phyloP scores from a whole-genome alignment of 2,329 filamentous ascomycete species.

The Talaromyces islandicus region DNA sequence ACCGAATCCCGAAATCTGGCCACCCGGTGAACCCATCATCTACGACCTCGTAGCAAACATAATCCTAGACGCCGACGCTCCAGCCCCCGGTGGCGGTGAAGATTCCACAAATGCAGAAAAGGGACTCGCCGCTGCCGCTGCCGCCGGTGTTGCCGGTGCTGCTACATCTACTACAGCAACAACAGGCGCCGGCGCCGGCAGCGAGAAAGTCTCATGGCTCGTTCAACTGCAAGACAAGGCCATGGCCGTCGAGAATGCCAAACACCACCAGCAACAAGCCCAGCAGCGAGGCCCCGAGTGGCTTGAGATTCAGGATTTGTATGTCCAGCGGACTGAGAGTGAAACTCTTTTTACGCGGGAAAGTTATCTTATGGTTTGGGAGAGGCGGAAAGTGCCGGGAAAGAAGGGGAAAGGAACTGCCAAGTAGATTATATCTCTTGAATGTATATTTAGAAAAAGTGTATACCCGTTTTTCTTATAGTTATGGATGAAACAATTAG shows the following conservation, averaged over 20 bases:
- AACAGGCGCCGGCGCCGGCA: constrained; percentile 72
- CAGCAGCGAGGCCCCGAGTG: constrained; percentile 62
- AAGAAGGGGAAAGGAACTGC: constrained; percentile 18
- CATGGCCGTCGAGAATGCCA: constrained; percentile 35
- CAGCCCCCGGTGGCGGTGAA: constrained; percentile 61
- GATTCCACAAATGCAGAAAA: constrained; percentile 29
- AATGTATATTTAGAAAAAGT: background rate
- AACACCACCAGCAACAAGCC: constrained; percentile 21
- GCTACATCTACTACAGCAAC: constrained; percentile 22
- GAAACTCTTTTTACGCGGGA: constrained; percentile 91
- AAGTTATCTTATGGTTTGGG: constrained; percentile 95
- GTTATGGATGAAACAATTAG: background rate
- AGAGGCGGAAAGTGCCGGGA: constrained; percentile 57
- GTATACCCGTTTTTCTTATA: background rate
- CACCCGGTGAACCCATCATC: constrained; percentile 74
- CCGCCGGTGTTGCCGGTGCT: constrained; percentile 15
- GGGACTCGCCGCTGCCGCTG: constrained; percentile 31
- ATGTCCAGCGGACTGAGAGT: constrained; percentile 79
- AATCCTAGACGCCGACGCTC: constrained; percentile 45
- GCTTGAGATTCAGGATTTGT: constrained; percentile 90
- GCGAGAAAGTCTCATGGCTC: constrained; percentile 91
- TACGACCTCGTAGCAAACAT: constrained; percentile 97
- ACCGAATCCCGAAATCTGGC: constrained; percentile 67
- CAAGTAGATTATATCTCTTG: background rate
- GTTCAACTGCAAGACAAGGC: constrained; percentile 80